phyloP scores from a whole-genome alignment of 257 asterid species.

The Gentiana dahurica region DNA sequence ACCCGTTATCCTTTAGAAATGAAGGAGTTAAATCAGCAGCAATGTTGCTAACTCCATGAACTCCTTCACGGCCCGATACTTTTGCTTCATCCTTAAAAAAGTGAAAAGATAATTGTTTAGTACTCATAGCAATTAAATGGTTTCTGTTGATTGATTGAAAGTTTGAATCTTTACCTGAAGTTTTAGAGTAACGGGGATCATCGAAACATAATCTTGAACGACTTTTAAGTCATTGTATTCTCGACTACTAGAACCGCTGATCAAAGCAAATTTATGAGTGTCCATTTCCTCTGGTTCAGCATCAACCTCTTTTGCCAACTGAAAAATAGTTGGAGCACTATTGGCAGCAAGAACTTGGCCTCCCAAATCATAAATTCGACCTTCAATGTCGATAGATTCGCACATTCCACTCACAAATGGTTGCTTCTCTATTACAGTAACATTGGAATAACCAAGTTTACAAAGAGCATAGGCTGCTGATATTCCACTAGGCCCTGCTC shows the following conservation, averaged over 20 bases:
- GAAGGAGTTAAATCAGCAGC: conserved; percentile 44
- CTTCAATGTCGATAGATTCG: conserved; percentile 47
- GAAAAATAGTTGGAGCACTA: conserved; percentile 62
- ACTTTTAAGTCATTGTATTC: conserved; percentile 32
- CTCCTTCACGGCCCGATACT: conserved; percentile 44
- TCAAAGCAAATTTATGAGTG: conserved; percentile 36
- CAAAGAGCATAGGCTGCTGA: conserved; percentile 45
- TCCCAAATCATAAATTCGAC: conserved; percentile 65
- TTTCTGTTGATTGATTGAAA: too few relatives aligned
- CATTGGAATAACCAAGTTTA: conserved; percentile 40
- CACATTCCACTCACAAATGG: conserved; percentile 62
- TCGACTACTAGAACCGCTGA: conserved; percentile 18
- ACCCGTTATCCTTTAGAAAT: conserved; percentile 46
- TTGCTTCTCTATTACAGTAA: conserved; percentile 45
- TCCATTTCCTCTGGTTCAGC: conserved; percentile 55
- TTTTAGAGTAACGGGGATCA: conserved; percentile 48
- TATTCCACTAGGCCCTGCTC: conserved; percentile 65
- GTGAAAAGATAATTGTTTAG: neutral
- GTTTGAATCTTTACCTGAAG: conserved; percentile 27
- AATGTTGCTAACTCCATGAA: conserved; percentile 43
- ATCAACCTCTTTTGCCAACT: conserved; percentile 52
- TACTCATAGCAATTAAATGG: too few relatives aligned
- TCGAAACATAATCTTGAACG: conserved; percentile 47
- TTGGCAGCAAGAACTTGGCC: conserved; percentile 80
- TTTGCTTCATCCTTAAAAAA: conserved; percentile 52